These are phyloP conservation scores for Mycena galopus DNA, from an alignment of 768 basidiomycete species.

Conservation along the genomic window DNA sequence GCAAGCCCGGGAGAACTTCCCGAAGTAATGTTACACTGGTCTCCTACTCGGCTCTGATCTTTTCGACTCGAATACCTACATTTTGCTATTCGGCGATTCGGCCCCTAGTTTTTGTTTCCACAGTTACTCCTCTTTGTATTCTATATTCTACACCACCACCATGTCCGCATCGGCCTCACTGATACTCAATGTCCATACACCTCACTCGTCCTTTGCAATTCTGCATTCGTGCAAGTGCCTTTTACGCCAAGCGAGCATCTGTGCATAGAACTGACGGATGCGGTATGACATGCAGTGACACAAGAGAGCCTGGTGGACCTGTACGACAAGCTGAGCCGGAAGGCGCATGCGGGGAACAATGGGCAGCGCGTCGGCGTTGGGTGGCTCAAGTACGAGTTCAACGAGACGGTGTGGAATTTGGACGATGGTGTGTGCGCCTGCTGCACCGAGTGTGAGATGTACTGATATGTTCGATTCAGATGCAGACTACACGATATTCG, in stretches of 20 bases:
- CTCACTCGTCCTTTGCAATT: constrained; percentile 78
- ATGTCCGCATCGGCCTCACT: constrained; percentile 43
- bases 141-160: constrained; percentile 14
- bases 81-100: constrained; percentile 1
- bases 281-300: constrained; percentile 71
- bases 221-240: background rate
- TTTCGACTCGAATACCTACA: constrained; percentile 23
- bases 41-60: no score
- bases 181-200: constrained; percentile 83
- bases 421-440: constrained; percentile 79
- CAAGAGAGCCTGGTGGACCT: constrained; percentile 75
- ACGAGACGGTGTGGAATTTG: constrained; percentile 83
- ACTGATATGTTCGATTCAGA: constrained; percentile 53
- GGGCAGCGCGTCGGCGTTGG: constrained; percentile 77
- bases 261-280: no score
- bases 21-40: no score
- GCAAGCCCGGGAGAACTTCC: constrained; percentile 92
- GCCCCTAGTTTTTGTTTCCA: constrained; percentile 23
- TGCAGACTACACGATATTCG: constrained; percentile 90
- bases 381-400: constrained; percentile 91
- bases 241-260: no score
- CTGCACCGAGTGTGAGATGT: background rate
- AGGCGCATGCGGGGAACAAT: constrained; percentile 68
- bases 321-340: constrained; percentile 79
- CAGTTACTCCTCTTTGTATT: constrained; percentile 20